Evolutionary conservation across 805 yeast genomes (phyloP).

Genomic region (Candida gorgasii): DNA sequence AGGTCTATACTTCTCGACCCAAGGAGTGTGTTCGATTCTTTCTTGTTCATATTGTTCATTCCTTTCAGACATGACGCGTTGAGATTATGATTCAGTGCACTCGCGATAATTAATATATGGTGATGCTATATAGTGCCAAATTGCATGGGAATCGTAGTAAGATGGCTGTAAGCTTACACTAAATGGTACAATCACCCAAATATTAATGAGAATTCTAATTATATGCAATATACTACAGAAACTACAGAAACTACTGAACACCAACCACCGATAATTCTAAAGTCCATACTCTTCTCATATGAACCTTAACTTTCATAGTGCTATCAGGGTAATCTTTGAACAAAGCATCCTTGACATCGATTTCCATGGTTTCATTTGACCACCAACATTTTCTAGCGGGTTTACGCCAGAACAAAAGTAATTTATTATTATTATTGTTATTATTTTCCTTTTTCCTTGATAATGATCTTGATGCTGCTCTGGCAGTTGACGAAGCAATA

Average conservation of each 20-base stretch:
- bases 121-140: no score
- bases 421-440: constrained; percentile 50
- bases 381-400: constrained; percentile 99
- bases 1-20: constrained; percentile 97
- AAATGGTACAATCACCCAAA: background rate
- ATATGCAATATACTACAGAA: no score
- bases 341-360: constrained; percentile 32
- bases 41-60: constrained; percentile 37
- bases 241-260: constrained; percentile 50
- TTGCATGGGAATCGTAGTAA: no score
- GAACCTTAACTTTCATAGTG: constrained; percentile 58
- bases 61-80: constrained; percentile 6
- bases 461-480: constrained; percentile 60
- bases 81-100: no score
- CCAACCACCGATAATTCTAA: constrained; percentile 89
- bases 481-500: constrained; percentile 55
- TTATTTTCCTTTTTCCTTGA: constrained; percentile 51
- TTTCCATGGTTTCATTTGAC: constrained; percentile 62
- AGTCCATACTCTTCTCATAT: constrained; percentile 95
- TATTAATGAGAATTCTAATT: no score
- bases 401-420: constrained; percentile 91
- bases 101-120: no score
- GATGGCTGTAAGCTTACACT: no score
- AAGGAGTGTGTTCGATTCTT: constrained; percentile 61
- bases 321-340: constrained; percentile 18